Base-by-base conservation (phyloP, 1,284 basidiomycete genomes). In the Trichosporon sp. region DNA sequence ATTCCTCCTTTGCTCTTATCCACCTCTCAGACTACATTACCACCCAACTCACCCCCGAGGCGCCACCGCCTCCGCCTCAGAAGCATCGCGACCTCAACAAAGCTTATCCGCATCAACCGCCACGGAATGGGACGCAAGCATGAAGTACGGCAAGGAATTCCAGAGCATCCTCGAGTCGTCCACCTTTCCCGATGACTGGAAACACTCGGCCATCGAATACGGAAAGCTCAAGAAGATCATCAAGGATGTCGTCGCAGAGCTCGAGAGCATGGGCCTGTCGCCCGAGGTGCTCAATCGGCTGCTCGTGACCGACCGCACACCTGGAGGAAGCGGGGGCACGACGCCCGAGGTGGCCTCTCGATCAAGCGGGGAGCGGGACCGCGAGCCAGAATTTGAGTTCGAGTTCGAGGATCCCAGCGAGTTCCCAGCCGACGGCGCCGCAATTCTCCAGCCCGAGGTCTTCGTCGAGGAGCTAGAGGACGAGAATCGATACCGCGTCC, bases 181-280 rank as follows among this genome's bases (percentile, higher is more conserved):
- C 4, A 71, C 74, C 21, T 79, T 81, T 59, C 80, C 80, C 2
- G 69, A 73, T n/a, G 79, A 81, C 57, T 81, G 79, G 80, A 78
- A 75, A 62, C 73, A 76, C 69, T 84, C 88, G 25, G 89, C 91
- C 0, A 89, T 97, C 64, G 89, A 95, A 73, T 97, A 97, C 77
- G 85, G 90, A 52, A 86, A 89, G 82, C 87, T 98, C 69, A 97
- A 98, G 81, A 94, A 92, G 74, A 84, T 96, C 59, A 93, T 98
- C 74, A 92, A 93, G 72, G 85, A 89, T 75, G 87, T 95, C 56
- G 91, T 90, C 0, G 81, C 83, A 16, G 94, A 98, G 78, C 87
- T 98, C 31, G 84, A 87, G 8, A 84, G 86, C 7, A 83, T 95
- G 59, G 94, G 93, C 8, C 82, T 95, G 4, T 86, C 85, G 56